Base-by-base conservation (phyloP, 176 grass and related monocot genomes). In the Guadua angustifolia region DNA sequence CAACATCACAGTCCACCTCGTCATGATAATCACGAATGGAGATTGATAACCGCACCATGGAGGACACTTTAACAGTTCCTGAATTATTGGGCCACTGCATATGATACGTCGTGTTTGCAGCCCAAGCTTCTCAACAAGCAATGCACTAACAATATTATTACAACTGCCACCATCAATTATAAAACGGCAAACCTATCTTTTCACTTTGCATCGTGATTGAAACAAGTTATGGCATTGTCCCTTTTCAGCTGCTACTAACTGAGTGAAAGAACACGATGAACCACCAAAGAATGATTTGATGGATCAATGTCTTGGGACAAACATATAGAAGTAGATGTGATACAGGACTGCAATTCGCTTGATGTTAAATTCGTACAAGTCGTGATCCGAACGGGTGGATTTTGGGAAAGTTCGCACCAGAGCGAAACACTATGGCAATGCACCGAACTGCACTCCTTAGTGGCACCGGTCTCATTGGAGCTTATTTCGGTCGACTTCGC, bases 21-120 rank as follows among this genome's bases (percentile, higher is more conserved):
- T 47, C 58, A 44, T 78, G 55, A 63, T 55, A 74, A 5, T 53
- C 29, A 18, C 55, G 10, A 60, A 78, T 78, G 17, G 33, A 62
- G 5, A 78, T 43, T n/a, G 52, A 63, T 4, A 78, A 5, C 6
- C n/a, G 22, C 8, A 47, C 69, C 69, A 71, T 71, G 12, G 69
- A 71, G 0, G 69, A 47, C 25, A 71, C 42, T 7, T 47, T 71
- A 36, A 71, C 12, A 0, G 9, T 70, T 3, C 42, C 21, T 0
- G 21, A 70, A 70, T 70, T 70, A 46, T 70, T 52, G 15, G 18
- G 8, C 71, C 71, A n/a, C n/a, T n/a, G n/a, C n/a, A n/a, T n/a
- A 73, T 47, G 69, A 1, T n/a, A 22, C 22, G n/a, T 13, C 43
- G 21, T 45, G 68, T 71, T 71, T 46, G 40, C 5, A 71, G 7